A percentile compares a stretch with the other conserved stretches of the same genome.
Evolutionary conservation across 306 rosid genomes (phyloP).

Genomic region (Sophora flavescens): DNA sequence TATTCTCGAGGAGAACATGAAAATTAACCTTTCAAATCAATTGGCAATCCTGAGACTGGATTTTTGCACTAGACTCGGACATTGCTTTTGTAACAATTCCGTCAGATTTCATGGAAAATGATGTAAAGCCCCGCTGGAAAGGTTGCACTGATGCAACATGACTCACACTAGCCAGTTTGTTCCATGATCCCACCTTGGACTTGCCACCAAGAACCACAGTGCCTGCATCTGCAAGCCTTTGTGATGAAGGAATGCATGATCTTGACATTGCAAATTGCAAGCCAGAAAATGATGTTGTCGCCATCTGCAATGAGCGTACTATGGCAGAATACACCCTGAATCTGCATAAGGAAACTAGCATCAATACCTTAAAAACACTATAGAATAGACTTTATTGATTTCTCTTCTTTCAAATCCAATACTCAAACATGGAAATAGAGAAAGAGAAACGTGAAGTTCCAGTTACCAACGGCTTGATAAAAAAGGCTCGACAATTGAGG

Average conservation of each 20-base stretch:
- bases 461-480: constrained; percentile 12
- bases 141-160: constrained; percentile 62
- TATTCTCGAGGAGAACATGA: constrained; percentile 8
- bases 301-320: constrained; percentile 61
- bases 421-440: constrained; percentile 1
- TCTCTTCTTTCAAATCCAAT: background rate
- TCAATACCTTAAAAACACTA: constrained; percentile 8
- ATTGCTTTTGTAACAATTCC: constrained; percentile 65
- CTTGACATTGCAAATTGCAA: constrained; percentile 77
- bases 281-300: constrained; percentile 74
- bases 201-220: constrained; percentile 52
- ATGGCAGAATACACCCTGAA: constrained; percentile 45
- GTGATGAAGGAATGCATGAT: constrained; percentile 65
- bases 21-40: constrained; percentile 74
- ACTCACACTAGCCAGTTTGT: constrained; percentile 65
- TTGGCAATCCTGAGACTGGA: constrained; percentile 75
- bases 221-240: constrained; percentile 54
- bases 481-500: constrained; percentile 2
- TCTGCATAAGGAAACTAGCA: constrained; percentile 43
- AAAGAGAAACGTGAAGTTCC: background rate
- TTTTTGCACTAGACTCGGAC: constrained; percentile 67
- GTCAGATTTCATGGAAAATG: constrained; percentile 58
- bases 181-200: constrained; percentile 61
- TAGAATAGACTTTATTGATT: background rate
- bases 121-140: constrained; percentile 60